Conservation (phyloP, 345 rosid species). For the Pistacia integerrima region DNA sequence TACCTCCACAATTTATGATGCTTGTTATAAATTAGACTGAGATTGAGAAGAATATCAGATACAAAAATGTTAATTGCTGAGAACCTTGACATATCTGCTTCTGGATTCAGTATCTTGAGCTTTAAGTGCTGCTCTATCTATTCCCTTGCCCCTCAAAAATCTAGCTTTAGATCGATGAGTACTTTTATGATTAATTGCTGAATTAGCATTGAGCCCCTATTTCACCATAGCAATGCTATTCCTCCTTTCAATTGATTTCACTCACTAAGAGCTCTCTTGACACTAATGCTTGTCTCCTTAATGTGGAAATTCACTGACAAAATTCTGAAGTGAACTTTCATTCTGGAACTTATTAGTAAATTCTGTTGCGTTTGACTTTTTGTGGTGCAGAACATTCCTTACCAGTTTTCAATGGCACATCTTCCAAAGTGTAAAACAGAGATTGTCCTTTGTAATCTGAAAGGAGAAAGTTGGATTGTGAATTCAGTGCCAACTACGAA, state of each 20-base stretch:
- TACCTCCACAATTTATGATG: background rate
- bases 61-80: background rate
- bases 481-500: conserved; percentile 68
- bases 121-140: conserved; percentile 3
- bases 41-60: background rate
- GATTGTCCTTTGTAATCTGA: conserved; percentile 50
- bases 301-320: conserved; percentile 8
- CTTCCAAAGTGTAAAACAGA: conserved; percentile 59
- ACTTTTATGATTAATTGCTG: background rate
- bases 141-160: background rate
- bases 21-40: background rate
- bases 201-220: background rate
- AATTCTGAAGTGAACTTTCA: background rate
- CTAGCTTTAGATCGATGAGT: background rate
- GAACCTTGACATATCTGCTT: background rate
- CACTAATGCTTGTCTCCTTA: conserved; percentile 9
- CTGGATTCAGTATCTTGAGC: background rate
- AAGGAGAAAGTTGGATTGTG: conserved; percentile 59
- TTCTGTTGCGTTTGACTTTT: conserved; percentile 12
- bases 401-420: conserved; percentile 58
- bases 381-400: conserved; percentile 56
- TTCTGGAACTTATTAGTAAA: conserved; percentile 7
- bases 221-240: background rate
- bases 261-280: background rate
- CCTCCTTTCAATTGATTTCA: background rate